Conservation (phyloP, 2,329 filamentous ascomycete genomes). For the Helotiales sp. region DNA sequence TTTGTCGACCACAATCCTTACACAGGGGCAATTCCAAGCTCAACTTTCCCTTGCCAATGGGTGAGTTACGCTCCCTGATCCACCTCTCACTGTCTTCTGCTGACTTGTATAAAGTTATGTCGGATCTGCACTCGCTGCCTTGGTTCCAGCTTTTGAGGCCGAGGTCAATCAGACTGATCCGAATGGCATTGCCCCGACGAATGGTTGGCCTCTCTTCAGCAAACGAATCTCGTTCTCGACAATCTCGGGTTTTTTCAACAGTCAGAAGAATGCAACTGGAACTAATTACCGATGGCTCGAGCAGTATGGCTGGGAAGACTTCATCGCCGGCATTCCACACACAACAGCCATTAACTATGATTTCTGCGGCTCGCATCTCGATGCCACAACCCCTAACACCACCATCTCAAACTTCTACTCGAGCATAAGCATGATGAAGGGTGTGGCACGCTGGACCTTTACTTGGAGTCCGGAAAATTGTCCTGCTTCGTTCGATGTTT, state of each 20-base stretch:
- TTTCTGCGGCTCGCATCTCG: constrained; percentile 54
- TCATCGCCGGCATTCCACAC: constrained; percentile 71
- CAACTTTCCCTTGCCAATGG: constrained; percentile 35
- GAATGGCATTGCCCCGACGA: constrained; percentile 41
- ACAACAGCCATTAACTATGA: constrained; percentile 62
- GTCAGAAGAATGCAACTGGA: constrained; percentile 56
- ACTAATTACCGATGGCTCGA: constrained; percentile 69
- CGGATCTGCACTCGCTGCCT: constrained; percentile 32
- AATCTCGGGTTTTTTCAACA: constrained; percentile 66
- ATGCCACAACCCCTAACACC: constrained; percentile 57
- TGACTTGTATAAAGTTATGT: constrained; percentile 28
- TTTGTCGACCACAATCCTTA: constrained; percentile 27
- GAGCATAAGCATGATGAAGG: constrained; percentile 62
- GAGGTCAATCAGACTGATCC: constrained; percentile 35
- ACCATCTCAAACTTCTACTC: constrained; percentile 63
- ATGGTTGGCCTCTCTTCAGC: constrained; percentile 68
- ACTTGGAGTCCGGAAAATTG: constrained; percentile 59
- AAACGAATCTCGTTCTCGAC: constrained; percentile 65
- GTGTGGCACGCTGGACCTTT: constrained; percentile 63
- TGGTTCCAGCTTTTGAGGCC: constrained; percentile 35
- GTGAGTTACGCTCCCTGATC: constrained; percentile 16
- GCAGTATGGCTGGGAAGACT: constrained; percentile 69
- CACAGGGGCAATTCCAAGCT: constrained; percentile 34
- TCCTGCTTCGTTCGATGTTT: constrained; percentile 53
- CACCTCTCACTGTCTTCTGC: neutral